Evolutionary conservation across 2,329 filamentous ascomycete species (phyloP).

Genomic region (Microthyrium microscopicum): DNA sequence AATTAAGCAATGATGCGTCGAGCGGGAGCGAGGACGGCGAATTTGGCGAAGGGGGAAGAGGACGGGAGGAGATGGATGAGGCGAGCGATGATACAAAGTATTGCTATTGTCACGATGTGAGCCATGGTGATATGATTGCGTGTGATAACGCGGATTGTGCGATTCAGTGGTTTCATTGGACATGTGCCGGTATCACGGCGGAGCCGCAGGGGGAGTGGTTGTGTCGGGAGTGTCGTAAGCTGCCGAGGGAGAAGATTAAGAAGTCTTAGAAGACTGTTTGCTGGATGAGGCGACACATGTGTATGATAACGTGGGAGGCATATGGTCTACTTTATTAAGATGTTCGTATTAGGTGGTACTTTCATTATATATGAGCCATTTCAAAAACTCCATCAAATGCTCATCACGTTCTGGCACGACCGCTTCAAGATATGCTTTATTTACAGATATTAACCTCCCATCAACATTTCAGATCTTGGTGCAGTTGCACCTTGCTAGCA

Average conservation of each 20-base stretch:
- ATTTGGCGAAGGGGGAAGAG: constrained; percentile 30
- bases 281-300: too few relatives aligned
- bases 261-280: constrained; percentile 3
- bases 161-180: constrained; percentile 82
- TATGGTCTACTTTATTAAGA: too few relatives aligned
- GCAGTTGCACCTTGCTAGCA: too few relatives aligned
- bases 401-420: too few relatives aligned
- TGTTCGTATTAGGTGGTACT: too few relatives aligned
- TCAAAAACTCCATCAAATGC: too few relatives aligned
- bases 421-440: too few relatives aligned
- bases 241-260: constrained; percentile 6
- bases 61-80: constrained; percentile 50
- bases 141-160: constrained; percentile 72
- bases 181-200: constrained; percentile 32
- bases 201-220: constrained; percentile 35
- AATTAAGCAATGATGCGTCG: constrained; percentile 34
- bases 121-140: constrained; percentile 76
- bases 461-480: too few relatives aligned
- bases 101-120: constrained; percentile 68
- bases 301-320: too few relatives aligned
- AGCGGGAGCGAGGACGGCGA: constrained; percentile 17
- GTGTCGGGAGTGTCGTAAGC: constrained; percentile 19
- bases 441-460: too few relatives aligned
- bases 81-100: constrained; percentile 62
- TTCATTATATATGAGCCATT: too few relatives aligned